Evolutionary conservation across 345 rosid genomes (phyloP), one percentile per base, ranked within the genome.

Genomic region (Anacardium occidentale): DNA sequence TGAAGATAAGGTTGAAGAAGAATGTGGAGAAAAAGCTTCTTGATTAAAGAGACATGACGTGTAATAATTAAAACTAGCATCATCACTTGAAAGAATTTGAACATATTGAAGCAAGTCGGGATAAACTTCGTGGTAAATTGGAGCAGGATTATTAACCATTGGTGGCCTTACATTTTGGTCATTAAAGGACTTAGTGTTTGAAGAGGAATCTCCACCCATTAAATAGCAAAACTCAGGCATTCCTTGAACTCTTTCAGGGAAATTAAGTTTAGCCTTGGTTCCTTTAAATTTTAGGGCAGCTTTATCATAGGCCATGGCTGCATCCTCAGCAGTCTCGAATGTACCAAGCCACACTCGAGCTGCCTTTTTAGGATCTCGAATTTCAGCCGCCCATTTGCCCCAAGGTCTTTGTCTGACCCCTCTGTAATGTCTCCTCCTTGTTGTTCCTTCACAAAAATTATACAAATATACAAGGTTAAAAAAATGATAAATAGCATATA

Each of bases 301-400:
- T 60, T 65, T 86, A 76, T 93, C 98, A 40, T 93, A 93, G 15
- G 98, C 98, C 62, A 88, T 75, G 47, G 98, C 97, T 1, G 98
- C 98, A 37, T 89, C 98, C 70, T 94, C 98, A 3, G 90, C 94
- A 0, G 97, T 90, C 62, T 85, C 88, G 25, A 89, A 94, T 51
- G 98, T 92, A 57, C 98, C 98, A n/a, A 94, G 88, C 98, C 98
- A 94, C 3, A 86, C 89, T 66, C 98, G 84, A 8, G 85, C 86
- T 62, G 91, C 92, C 74, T 90, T 94, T 53, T 79, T 65, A 0
- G 98, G 98, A 68, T 92, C 93, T 10, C 98, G 83, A 22, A 94
- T 94, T 76, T 94, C 98, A 0, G 98, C 95, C 0, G 98, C 98
- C 98, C 98, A 94, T 80, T 92, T 94, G 0, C 98, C 98, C 98